Evolutionary conservation across 768 basidiomycete species (phyloP), one percentile per base, ranked within the genome.

Genomic region (Filobasidium floriforme): DNA sequence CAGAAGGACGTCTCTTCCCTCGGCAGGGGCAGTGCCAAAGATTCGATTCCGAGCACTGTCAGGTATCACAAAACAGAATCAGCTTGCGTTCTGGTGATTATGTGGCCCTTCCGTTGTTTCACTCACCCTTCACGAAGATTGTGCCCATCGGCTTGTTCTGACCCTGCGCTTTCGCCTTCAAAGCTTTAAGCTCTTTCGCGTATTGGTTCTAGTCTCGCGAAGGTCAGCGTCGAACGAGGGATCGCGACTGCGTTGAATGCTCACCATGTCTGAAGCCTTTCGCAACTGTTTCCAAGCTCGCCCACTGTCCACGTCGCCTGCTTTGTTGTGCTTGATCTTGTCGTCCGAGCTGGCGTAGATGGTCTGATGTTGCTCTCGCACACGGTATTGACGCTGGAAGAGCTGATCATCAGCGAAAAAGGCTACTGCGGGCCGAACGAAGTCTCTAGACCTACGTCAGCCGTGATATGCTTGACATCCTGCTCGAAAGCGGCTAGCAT

Each of bases 211-310:
- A 68, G 32, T 37, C 9, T 3, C 9, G 4, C 32, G 32, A 41
- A 22, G 37, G 26, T 62, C 32, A 37, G 32, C 32, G 32, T 37
- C 32, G 32, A 37, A 37, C 32, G 32, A 37, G 32, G 3, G 3
- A 9, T 37, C 12, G n/a, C 68, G 57, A 18, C 59, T 60, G 22
- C 61, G 60, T 61, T 57, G 37, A 65, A 28, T 64, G 79, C 84
- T 63, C 70, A 93, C 93, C 89, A 97, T 94, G 74, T 98, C 92
- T 1, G 92, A 94, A 11, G 93, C 92, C 26, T 92, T 81, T 70
- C 90, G 83, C 37, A 97, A 87, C 15, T 87, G 83, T 74, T 87
- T 84, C 94, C 93, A 97, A 5, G 92, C 91, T 73, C 81, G 80
- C 1, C 90, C 90, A 28, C 81, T 79, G 73, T 92, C 87, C 29